Evolutionary conservation across 495 filamentous ascomycete genomes (phyloP).

Genomic region (Podospora didyma): DNA sequence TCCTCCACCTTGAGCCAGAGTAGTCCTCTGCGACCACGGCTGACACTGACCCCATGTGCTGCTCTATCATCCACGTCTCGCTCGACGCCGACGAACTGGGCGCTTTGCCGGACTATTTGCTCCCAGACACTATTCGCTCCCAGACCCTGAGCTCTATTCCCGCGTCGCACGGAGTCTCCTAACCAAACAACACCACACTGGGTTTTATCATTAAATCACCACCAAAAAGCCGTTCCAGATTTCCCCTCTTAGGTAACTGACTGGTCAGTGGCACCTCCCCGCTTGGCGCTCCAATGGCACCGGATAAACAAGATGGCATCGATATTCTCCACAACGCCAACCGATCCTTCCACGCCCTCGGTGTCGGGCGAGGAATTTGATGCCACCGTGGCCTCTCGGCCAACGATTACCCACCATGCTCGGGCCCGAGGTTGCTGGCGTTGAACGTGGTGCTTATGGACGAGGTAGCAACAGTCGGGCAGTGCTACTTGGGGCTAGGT

Average conservation of each 20-base stretch:
- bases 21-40: not conserved
- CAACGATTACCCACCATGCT: not conserved
- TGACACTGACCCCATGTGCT: not conserved
- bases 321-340: not conserved
- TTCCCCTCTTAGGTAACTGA: not conserved
- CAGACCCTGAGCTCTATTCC: not conserved
- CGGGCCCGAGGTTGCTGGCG: not conserved
- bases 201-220: not conserved
- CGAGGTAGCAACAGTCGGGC: not conserved
- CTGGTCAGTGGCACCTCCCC: not conserved
- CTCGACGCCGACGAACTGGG: not conserved
- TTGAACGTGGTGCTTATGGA: not conserved
- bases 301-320: not conserved
- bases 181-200: not conserved
- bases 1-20: not conserved
- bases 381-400: not conserved
- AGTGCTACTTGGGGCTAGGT: not conserved
- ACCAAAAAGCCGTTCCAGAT: not conserved
- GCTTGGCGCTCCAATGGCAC: not conserved
- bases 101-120: not conserved
- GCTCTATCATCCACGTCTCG: not conserved
- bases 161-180: not conserved
- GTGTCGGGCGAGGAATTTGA: not conserved
- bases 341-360: not conserved
- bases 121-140: too few species aligned